Percentiles rank a stretch among this genome's conserved stretches.
Conservation (phyloP, 1,139 yeast species). For the Hyphopichia khmerensis region DNA sequence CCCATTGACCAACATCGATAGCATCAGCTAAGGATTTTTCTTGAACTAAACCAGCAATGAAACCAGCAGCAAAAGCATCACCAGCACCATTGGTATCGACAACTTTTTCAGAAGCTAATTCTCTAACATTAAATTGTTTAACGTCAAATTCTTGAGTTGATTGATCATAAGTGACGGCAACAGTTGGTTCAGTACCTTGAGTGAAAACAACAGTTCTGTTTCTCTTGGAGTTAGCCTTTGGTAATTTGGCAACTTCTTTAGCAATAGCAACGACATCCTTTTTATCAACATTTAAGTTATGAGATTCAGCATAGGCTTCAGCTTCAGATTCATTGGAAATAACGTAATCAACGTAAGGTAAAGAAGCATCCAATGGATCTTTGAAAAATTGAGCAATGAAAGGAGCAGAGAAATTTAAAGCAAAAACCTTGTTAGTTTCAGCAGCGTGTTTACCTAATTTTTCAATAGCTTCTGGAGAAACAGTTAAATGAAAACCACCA, state of each 20-base stretch:
- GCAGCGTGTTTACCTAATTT: constrained; percentile 92
- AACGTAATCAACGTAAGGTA: constrained; percentile 88
- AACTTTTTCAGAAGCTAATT: constrained; percentile 63
- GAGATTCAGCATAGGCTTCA: constrained; percentile 87
- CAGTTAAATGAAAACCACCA: constrained; percentile 98
- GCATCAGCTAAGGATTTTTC: constrained; percentile 62
- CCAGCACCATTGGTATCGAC: constrained; percentile 99
- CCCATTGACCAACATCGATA: constrained; percentile 93
- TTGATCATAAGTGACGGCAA: constrained; percentile 60
- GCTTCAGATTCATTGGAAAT: constrained; percentile 98
- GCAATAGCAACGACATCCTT: constrained; percentile 77
- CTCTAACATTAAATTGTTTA: constrained; percentile 64
- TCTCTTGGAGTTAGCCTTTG: constrained; percentile 69
- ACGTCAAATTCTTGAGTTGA: constrained; percentile 45
- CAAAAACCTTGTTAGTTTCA: constrained; percentile 75
- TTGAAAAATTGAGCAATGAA: constrained; percentile 95
- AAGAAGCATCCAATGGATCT: constrained; percentile 75
- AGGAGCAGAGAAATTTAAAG: constrained; percentile 92
- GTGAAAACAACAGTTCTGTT: constrained; percentile 88
- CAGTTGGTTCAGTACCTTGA: constrained; percentile 89
- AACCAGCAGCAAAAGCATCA: constrained; percentile 98
- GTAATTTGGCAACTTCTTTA: constrained; percentile 72
- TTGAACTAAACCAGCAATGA: constrained; percentile 83
- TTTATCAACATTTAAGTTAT: constrained; percentile 51
- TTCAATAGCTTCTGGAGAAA: constrained; percentile 90